Percentiles rank a stretch among this genome's conserved stretches.
phyloP scores from a whole-genome alignment of 768 basidiomycete species.

The Tricholoma sp. region DNA sequence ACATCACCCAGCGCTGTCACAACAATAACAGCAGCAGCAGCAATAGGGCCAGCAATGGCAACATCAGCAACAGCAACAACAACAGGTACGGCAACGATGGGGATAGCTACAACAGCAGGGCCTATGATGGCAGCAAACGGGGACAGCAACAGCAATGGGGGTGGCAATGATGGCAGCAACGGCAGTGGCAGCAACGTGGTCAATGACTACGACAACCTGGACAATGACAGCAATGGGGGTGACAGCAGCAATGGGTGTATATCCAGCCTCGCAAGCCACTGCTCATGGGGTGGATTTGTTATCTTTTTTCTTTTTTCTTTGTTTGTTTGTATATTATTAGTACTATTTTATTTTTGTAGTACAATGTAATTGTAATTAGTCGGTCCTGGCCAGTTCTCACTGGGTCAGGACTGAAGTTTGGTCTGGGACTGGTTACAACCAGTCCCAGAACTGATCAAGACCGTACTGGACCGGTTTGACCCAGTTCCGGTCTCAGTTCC shows the following conservation, averaged over 20 bases:
- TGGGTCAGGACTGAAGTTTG: neutral
- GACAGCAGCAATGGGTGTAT: neutral
- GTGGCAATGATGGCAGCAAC: too few relatives aligned
- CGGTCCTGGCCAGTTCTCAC: too few relatives aligned
- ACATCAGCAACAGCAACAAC: neutral
- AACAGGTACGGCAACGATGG: neutral
- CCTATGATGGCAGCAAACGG: too few relatives aligned
- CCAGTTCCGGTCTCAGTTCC: neutral
- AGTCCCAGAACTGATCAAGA: neutral
- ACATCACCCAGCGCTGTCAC: neutral
- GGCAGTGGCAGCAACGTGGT: too few relatives aligned
- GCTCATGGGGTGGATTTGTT: neutral
- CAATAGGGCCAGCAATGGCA: neutral
- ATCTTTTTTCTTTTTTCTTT: neutral
- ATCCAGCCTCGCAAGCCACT: neutral
- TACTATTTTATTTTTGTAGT: neutral
- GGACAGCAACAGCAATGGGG: too few relatives aligned
- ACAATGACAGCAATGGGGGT: too few relatives aligned
- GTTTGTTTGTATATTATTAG: neutral
- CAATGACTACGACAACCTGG: too few relatives aligned
- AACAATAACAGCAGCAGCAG: neutral
- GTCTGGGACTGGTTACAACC: neutral
- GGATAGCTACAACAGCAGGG: too few relatives aligned
- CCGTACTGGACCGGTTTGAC: neutral
- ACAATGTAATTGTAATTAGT: neutral